Evolutionary conservation across 176 grass and related monocot species (phyloP), one percentile per base, ranked within the genome.

Genomic region (Tuctoria greenei): DNA sequence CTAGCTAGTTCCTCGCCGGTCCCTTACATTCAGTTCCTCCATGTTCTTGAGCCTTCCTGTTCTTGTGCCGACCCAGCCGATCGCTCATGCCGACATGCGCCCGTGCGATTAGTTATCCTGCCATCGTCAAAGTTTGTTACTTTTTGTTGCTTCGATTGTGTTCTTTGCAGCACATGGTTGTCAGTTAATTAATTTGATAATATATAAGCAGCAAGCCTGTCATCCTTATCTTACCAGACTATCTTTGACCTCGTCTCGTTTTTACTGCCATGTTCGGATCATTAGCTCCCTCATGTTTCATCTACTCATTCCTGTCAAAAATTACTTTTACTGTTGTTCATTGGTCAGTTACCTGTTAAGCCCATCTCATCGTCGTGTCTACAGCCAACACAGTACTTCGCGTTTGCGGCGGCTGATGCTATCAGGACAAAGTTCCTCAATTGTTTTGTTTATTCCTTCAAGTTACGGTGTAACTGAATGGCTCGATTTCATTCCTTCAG

Each of bases 401-500:
- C 23, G 66, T 31, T 31, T 31, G 31, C 9, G 15, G 1, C 66
- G 15, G 1, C 66, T 18, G 49, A 20, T 71, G 44, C 5, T 27
- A 17, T 21, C 5, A 55, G 9, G 7, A 56, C 23, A 39, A 10
- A 18, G 4, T 49, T 50, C 4, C 8, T 50, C 38, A 11, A 13
- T 20, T 75, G 15, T 12, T 75, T 75, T 24, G 7, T 45, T 28
- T 14, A 20, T 31, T 7, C 57, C 39, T 75, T 26, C 45, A 70
- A 35, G 3, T 4, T 49, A 11, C 66, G 61, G 43, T 27, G 23
- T 55, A 43, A 84, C 69, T 20, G 37, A 67, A 55, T 34, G 7
- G n/a, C 26, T 20, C 6, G 23, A 14, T 34, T 63, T 49, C 9
- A 6, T 36, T 68, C 56, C 21, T 78, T 73, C 91, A 97, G 94